phyloP scores from a whole-genome alignment of 2,329 filamentous ascomycete species.

The Amesomyces nigricolor region DNA sequence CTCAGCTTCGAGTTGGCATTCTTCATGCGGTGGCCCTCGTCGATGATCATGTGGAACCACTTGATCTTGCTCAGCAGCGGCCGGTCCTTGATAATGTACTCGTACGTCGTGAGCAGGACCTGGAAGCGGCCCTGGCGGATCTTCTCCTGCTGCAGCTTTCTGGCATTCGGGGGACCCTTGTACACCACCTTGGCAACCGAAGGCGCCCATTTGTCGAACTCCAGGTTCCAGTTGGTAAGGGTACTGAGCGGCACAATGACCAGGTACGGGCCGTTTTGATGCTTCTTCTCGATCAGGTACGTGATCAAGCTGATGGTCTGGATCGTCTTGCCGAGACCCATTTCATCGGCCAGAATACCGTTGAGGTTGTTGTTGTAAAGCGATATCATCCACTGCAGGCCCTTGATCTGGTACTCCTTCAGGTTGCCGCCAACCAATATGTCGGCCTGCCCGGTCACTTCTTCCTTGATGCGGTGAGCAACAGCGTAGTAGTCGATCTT shows the following conservation, averaged over 20 bases:
- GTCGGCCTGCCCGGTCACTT: conserved; percentile 72
- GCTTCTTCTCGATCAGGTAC: conserved; percentile 93
- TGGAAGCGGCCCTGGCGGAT: conserved; percentile 95
- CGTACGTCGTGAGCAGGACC: conserved; percentile 93
- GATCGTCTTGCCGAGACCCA: conserved; percentile 99
- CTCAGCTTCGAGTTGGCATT: conserved; percentile 95
- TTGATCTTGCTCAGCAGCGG: conserved; percentile 96
- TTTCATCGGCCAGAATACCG: conserved; percentile 96
- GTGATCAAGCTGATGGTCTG: conserved; percentile 98
- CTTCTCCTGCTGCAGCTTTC: conserved; percentile 87
- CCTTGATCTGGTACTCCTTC: conserved; percentile 98
- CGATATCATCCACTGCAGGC: conserved; percentile 99
- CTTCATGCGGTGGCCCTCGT: conserved; percentile 99
- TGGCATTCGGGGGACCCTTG: conserved; percentile 84
- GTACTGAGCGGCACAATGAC: conserved; percentile 97
- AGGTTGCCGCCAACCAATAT: conserved; percentile 88
- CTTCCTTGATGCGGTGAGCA: conserved; percentile 91
- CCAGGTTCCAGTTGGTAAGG: conserved; percentile 95
- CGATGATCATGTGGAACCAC: conserved; percentile 99
- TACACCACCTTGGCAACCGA: conserved; percentile 83
- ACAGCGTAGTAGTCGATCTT: conserved; percentile 99
- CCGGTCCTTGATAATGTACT: conserved; percentile 99
- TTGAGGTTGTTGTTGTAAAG: conserved; percentile 99
- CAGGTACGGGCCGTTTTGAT: conserved; percentile 84
- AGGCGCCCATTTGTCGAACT: conserved; percentile 99